These are phyloP conservation scores for Agrostemma githago DNA, from an alignment of 148 eudicot genomes.

Conservation along the genomic window DNA sequence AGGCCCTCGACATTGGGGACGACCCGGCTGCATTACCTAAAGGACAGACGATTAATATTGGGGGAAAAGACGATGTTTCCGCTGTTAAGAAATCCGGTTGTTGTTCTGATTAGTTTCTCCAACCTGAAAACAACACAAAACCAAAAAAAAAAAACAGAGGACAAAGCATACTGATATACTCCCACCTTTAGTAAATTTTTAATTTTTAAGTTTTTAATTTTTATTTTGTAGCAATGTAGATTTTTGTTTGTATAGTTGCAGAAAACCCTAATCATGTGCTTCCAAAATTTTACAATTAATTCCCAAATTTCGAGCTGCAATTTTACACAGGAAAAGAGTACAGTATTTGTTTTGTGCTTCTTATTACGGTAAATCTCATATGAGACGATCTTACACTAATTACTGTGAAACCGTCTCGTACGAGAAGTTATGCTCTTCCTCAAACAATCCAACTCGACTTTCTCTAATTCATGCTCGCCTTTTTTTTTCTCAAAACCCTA, in stretches of 20 bases:
- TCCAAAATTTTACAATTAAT: background rate
- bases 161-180: background rate
- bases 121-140: background rate
- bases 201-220: too few species aligned
- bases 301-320: background rate
- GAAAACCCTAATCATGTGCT: conserved; percentile 3
- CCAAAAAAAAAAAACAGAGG: background rate
- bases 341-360: too few species aligned
- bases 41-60: conserved; percentile 72
- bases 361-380: too few species aligned
- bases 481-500: background rate
- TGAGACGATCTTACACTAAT: too few species aligned
- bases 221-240: background rate
- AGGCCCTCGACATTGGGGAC: conserved; percentile 68
- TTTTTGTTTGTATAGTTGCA: background rate
- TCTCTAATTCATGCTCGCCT: background rate
- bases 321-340: background rate
- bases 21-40: conserved; percentile 63
- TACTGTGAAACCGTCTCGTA: too few species aligned
- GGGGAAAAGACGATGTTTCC: conserved; percentile 61
- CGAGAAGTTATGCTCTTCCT: too few species aligned
- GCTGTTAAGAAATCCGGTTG: conserved; percentile 69
- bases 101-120: conserved; percentile 43
- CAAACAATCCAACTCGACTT: background rate
- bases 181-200: background rate